phyloP scores from a whole-genome alignment of 305 asterid species.

The Rubia balearica region DNA sequence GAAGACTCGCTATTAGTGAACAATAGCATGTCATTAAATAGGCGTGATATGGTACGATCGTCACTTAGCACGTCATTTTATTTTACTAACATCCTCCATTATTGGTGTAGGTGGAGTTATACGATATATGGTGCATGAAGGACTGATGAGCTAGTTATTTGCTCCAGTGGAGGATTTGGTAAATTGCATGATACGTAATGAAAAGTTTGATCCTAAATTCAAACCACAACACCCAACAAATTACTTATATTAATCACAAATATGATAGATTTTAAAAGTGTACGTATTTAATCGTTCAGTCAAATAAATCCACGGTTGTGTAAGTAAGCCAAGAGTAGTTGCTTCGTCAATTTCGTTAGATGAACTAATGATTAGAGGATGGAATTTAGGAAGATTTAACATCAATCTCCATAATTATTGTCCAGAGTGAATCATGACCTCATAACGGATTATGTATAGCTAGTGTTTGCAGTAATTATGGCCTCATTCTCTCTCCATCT shows the following conservation, averaged over 20 bases:
- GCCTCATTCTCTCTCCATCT: no score
- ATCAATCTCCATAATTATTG: conserved; percentile 4
- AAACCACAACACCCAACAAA: conserved; percentile 11
- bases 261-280: not conserved
- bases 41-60: conserved; percentile 2
- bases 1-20: no score
- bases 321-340: not conserved
- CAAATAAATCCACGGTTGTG: no score
- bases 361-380: not conserved
- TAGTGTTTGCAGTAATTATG: conserved; percentile 9
- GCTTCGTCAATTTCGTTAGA: conserved; percentile 13
- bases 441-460: not conserved
- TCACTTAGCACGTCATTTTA: conserved; percentile 2
- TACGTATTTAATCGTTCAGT: no score
- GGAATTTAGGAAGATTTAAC: not conserved
- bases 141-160: not conserved
- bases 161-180: conserved; percentile 6
- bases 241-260: not conserved
- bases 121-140: not conserved
- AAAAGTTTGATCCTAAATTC: not conserved
- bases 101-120: not conserved
- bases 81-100: not conserved
- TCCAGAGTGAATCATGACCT: conserved; percentile 4
- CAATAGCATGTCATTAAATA: not conserved
- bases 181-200: conserved; percentile 7